Conservation (phyloP, 2,329 filamentous ascomycete genomes). For the Plectosphaerella cucumerina region DNA sequence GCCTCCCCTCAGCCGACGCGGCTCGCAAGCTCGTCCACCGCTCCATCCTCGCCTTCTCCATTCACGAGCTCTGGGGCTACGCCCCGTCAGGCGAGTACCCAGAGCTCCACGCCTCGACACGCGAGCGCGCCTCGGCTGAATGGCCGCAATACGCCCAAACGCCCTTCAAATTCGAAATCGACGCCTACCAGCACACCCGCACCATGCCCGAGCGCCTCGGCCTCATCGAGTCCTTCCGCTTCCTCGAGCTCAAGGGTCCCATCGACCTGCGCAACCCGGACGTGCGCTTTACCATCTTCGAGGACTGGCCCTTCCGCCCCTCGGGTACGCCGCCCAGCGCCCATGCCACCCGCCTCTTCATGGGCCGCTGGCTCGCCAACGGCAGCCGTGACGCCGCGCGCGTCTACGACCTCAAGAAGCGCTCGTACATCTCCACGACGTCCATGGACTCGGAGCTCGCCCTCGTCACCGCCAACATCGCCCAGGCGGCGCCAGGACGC, state of each 20-base stretch:
- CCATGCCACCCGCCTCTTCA: conserved; percentile 42
- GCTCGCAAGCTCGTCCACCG: conserved; percentile 67
- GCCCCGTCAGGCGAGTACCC: conserved; percentile 55
- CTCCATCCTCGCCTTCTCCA: conserved; percentile 75
- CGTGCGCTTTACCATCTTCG: conserved; percentile 74
- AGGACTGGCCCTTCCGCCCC: conserved; percentile 64
- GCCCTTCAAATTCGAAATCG: conserved; percentile 81
- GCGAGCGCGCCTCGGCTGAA: conserved; percentile 49
- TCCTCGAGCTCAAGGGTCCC: conserved; percentile 71
- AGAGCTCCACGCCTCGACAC: conserved; percentile 64
- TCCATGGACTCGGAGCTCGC: conserved; percentile 96
- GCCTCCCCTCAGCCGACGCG: conserved; percentile 58
- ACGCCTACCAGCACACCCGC: conserved; percentile 75
- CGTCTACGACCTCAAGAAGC: conserved; percentile 86
- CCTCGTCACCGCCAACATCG: conserved; percentile 87
- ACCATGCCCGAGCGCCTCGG: conserved; percentile 57
- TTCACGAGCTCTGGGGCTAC: conserved; percentile 86
- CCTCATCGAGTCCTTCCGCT: conserved; percentile 79
- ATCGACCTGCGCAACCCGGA: conserved; percentile 74
- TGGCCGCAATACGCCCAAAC: conserved; percentile 63
- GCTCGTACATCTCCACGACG: conserved; percentile 90
- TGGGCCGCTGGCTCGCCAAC: conserved; percentile 67
- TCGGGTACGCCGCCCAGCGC: conserved; percentile 48
- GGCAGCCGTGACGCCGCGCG: conserved; percentile 65
- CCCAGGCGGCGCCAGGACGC: conserved; percentile 75